Conservation (phyloP, 257 asterid genomes). For the Nicotiana attenuata region DNA sequence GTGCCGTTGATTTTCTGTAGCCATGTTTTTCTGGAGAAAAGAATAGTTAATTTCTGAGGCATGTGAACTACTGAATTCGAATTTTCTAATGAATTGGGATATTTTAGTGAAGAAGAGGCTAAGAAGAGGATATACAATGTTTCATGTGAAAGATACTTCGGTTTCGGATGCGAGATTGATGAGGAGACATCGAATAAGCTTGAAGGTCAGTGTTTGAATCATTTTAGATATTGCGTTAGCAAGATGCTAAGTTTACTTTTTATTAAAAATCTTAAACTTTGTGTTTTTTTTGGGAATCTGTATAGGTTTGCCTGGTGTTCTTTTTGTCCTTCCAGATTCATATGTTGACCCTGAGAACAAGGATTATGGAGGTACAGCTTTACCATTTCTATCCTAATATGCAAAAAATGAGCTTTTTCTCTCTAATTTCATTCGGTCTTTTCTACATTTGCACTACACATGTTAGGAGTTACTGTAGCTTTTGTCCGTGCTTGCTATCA, state of each 20-base stretch:
- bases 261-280: not conserved
- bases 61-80: not conserved
- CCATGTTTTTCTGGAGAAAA: not conserved
- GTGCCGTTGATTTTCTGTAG: not conserved
- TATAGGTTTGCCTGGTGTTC: conserved; percentile 85
- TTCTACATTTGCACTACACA: not conserved
- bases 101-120: conserved; percentile 74
- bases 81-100: not conserved
- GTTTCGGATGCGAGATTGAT: conserved; percentile 90
- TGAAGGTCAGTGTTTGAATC: conserved; percentile 50
- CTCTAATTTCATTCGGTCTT: not conserved
- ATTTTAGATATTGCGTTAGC: not conserved
- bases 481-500: not conserved
- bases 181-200: conserved; percentile 95
- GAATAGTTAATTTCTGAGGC: not conserved
- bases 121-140: conserved; percentile 83
- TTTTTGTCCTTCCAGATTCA: conserved; percentile 95
- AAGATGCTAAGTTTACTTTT: not conserved
- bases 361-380: conserved; percentile 75
- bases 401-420: not conserved
- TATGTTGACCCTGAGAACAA: conserved; percentile 94
- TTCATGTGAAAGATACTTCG: conserved; percentile 85
- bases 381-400: not conserved
- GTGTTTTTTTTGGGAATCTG: not conserved
- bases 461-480: too few relatives aligned